phyloP scores from a whole-genome alignment of 2,329 filamentous ascomycete genomes.

The Fonsecaea multimorphosa region DNA sequence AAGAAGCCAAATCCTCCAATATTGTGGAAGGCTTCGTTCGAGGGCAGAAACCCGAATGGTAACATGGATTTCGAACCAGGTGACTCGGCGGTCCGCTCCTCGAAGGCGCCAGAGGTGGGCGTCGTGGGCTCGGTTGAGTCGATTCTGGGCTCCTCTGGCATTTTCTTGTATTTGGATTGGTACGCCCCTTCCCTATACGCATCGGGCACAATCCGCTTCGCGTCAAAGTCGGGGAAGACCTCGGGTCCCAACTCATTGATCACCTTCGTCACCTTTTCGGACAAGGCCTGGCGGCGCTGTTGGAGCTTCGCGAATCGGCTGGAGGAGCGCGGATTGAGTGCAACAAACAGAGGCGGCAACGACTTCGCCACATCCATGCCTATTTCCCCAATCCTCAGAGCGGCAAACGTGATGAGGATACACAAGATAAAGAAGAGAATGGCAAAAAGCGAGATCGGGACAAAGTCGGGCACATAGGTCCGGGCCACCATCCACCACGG shows the following conservation, averaged over 20 bases:
- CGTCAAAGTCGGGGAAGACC: constrained; percentile 95
- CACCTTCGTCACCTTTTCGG: constrained; percentile 81
- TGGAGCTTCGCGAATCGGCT: constrained; percentile 84
- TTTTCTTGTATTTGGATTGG: constrained; percentile 38
- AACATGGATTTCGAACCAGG: constrained; percentile 43
- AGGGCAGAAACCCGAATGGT: constrained; percentile 61
- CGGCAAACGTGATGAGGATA: constrained; percentile 87
- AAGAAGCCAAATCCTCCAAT: constrained; percentile 88
- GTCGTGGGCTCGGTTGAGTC: constrained; percentile 45
- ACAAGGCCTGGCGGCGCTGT: constrained; percentile 72
- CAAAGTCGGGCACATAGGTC: constrained; percentile 71
- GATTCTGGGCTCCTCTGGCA: constrained; percentile 35
- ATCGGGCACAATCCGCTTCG: constrained; percentile 69
- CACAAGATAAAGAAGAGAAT: constrained; percentile 79
- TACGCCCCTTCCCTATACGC: constrained; percentile 51
- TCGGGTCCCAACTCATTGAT: constrained; percentile 96
- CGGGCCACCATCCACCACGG: constrained; percentile 76
- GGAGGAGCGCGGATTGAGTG: constrained; percentile 80
- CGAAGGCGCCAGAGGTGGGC: constrained; percentile 39
- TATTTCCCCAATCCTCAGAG: constrained; percentile 93
- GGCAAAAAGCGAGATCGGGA: constrained; percentile 79
- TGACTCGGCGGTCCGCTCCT: constrained; percentile 39
- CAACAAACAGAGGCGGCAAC: constrained; percentile 82
- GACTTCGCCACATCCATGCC: constrained; percentile 99
- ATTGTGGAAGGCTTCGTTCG: constrained; percentile 93